Base-by-base conservation (phyloP, 2,329 filamentous ascomycete genomes). In the Colletotrichum tropicicola region DNA sequence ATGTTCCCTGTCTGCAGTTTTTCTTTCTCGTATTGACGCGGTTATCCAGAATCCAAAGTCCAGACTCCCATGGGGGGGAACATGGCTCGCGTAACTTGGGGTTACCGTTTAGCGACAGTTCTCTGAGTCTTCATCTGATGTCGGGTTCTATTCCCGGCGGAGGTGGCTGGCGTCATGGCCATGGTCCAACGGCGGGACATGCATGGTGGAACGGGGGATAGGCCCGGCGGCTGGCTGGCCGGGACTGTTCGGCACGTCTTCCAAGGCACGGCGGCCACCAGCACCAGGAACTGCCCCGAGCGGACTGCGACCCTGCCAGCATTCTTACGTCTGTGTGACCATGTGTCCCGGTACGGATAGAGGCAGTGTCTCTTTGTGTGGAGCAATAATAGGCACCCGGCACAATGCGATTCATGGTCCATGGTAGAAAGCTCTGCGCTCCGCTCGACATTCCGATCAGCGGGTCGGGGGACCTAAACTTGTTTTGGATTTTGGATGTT, bases 371-470 rank as follows among this genome's bases (percentile, higher is more conserved):
- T n/a, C 19, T 28, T 48, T 13, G 30, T 28, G 54, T 57, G 23
- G 54, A 39, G 43, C 39, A 43, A 17, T 12, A 10, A 19, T 9
- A 19, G 39, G 19, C 15, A 21, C n/a, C 23, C 30, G 30, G 41
- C 37, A 28, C 19, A 44, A 17, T 47, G 49, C 54, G 59, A 39
- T 25, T 52, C 35, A 37, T 44, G 43, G 28, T 19, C 47, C 60
- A 41, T 59, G 55, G 48, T 15, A 44, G 41, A 52, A 47, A 19
- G 55, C 30, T 43, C 49, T n/a, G n/a, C n/a, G 45, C 54, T 39
- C 43, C 30, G 41, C 32, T 55, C 23, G 23, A 56, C 32, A 62
- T 62, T 55, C 44, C 37, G 49, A 65, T 65, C 43, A 25, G 44
- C 62, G 49, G 51, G 37, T 43, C 57, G 23, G 62, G 51, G 57